Percentiles rank a stretch among this genome's conserved stretches.
These are phyloP conservation scores for Neocatenulostroma microsporum DNA, from an alignment of 2,329 filamentous ascomycete species.

Conservation along the genomic window DNA sequence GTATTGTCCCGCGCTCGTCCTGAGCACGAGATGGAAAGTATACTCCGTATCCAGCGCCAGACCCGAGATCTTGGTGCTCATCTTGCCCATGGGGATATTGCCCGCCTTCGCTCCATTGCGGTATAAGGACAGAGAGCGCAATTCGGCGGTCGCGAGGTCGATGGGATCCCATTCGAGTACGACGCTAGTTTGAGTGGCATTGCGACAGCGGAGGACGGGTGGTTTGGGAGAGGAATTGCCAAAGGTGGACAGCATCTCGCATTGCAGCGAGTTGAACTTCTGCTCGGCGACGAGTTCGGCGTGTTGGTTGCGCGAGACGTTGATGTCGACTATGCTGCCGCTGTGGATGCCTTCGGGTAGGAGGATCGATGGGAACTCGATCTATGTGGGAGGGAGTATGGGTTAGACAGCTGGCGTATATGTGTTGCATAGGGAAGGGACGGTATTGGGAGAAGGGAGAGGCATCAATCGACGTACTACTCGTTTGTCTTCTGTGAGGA, in stretches of 20 bases:
- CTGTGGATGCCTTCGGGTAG: conserved; percentile 91
- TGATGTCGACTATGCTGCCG: conserved; percentile 96
- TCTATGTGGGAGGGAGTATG: no score
- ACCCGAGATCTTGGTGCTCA: conserved; percentile 93
- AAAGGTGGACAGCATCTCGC: conserved; percentile 78
- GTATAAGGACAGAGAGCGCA: conserved; percentile 82
- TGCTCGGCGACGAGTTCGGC: conserved; percentile 69
- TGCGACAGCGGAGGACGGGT: conserved; percentile 81
- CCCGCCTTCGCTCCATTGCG: conserved; percentile 96
- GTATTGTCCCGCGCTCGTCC: conserved; percentile 83
- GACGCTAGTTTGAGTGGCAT: conserved; percentile 96
- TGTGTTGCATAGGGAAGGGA: no score
- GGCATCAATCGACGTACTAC: conserved; percentile 60
- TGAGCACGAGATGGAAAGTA: conserved; percentile 82
- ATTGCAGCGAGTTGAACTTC: conserved; percentile 77
- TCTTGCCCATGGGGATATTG: conserved; percentile 83
- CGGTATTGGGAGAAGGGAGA: no score
- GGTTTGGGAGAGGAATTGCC: conserved; percentile 68
- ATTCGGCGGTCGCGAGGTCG: conserved; percentile 80
- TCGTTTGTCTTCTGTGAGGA: conserved; percentile 93
- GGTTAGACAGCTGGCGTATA: conserved; percentile 10
- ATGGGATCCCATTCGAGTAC: conserved; percentile 98
- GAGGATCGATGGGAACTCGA: conserved; percentile 96
- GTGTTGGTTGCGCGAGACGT: conserved; percentile 74
- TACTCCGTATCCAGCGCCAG: conserved; percentile 96